Evolutionary conservation across 768 basidiomycete species (phyloP).

Genomic region (Podaxis sp.): DNA sequence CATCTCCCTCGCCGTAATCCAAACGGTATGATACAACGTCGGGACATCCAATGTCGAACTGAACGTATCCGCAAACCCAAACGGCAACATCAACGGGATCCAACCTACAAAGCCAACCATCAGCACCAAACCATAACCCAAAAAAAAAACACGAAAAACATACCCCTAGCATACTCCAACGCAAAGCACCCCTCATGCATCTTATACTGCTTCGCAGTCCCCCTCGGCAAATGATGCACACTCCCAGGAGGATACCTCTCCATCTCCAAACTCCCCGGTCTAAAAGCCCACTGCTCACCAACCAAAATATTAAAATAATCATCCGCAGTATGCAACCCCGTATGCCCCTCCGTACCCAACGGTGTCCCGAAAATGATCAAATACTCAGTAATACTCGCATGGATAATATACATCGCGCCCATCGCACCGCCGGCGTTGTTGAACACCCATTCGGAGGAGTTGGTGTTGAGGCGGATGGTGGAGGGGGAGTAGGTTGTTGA

Average conservation of each 20-base stretch:
- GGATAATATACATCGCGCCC: constrained; percentile 98
- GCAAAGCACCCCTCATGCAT: constrained; percentile 97
- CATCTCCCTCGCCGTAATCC: constrained; percentile 84
- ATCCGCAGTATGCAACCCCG: constrained; percentile 92
- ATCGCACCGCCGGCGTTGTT: constrained; percentile 98
- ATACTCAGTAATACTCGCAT: constrained; percentile 96
- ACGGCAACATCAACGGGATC: constrained; percentile 96
- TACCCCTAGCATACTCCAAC: constrained; percentile 91
- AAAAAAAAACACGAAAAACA: constrained; percentile 21
- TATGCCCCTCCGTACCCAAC: constrained; percentile 95
- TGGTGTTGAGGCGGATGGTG: constrained; percentile 62
- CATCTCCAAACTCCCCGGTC: constrained; percentile 76
- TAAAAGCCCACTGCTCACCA: constrained; percentile 95
- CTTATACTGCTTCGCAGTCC: constrained; percentile 93
- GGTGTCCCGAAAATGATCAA: constrained; percentile 96
- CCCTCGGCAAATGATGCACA: constrained; percentile 82
- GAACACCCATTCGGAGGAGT: constrained; percentile 86
- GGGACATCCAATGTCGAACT: constrained; percentile 88
- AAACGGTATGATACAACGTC: constrained; percentile 75
- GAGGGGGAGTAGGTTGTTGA: constrained; percentile 40
- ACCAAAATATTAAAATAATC: constrained; percentile 96
- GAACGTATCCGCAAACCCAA: constrained; percentile 84
- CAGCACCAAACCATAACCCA: background rate
- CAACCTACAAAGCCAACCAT: constrained; percentile 59
- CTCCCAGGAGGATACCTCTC: constrained; percentile 84